A percentile compares a stretch with the other conserved stretches of the same genome.
phyloP scores from a whole-genome alignment of 2,329 filamentous ascomycete genomes.

The Sporothrix protearum region DNA sequence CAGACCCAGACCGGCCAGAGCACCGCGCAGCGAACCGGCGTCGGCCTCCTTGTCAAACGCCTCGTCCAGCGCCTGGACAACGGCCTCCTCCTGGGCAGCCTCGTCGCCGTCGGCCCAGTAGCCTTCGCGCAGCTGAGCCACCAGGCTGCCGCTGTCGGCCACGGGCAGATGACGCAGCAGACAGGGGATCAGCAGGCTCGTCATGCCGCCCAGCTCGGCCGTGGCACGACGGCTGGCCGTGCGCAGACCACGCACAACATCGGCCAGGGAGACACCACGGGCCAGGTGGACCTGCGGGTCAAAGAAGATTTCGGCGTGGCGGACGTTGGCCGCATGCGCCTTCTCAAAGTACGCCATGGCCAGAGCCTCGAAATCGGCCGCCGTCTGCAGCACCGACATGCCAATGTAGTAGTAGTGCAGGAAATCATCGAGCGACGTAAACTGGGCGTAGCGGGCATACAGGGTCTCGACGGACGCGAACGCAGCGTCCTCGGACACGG shows the following conservation, averaged over 20 bases:
- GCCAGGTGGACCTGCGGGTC: conserved; percentile 71
- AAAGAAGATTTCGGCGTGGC: conserved; percentile 76
- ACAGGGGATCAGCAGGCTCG: conserved; percentile 65
- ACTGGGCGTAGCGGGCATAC: conserved; percentile 60
- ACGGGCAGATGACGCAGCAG: conserved; percentile 68
- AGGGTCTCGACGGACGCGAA: conserved; percentile 61
- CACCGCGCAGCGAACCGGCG: conserved; percentile 14
- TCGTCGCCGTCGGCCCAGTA: conserved; percentile 38
- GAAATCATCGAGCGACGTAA: conserved; percentile 69
- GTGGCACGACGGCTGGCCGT: conserved; percentile 59
- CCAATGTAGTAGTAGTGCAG: conserved; percentile 75
- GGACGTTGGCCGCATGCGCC: conserved; percentile 61
- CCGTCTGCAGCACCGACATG: conserved; percentile 63
- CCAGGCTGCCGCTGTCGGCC: conserved; percentile 50
- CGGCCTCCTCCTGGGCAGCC: conserved; percentile 11
- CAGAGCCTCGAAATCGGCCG: conserved; percentile 67
- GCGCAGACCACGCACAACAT: conserved; percentile 61
- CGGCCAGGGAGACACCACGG: conserved; percentile 60
- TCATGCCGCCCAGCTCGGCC: conserved; percentile 57
- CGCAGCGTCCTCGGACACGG: conserved; percentile 52
- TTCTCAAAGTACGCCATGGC: conserved; percentile 68
- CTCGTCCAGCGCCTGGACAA: conserved; percentile 16
- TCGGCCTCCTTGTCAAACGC: conserved; percentile 7
- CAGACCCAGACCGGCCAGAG: conserved; percentile 33
- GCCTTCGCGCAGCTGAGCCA: conserved; percentile 40